Base-by-base conservation (phyloP, 192 early-diverging fungal species). In the Dispira parvispora region DNA sequence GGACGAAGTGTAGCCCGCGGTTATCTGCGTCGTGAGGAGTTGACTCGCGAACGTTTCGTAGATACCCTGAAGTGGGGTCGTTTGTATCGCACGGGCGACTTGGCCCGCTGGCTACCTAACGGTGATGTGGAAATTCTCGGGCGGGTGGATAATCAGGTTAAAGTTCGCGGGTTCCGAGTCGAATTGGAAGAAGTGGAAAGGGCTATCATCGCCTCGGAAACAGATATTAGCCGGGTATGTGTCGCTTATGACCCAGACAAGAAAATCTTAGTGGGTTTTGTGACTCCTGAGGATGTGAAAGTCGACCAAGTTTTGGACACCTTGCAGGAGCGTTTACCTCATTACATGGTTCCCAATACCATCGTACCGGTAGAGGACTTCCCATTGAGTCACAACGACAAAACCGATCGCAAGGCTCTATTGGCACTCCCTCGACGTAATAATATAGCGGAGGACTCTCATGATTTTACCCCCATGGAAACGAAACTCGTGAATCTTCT, bases 41-140 rank as follows among this genome's bases (percentile, higher is more conserved):
- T 55, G 16, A 55, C 53, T 1, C 18, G 11, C 2, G 53, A 14
- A 26, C 32, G 32, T 6, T 38, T 38, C 6, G 32, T 38, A 6
- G 32, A 38, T 38, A 38, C 32, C 32, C 32, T 6, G 1, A 38
- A 1, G 32, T 38, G 32, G 3, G 66, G 45, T 11, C 42, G 67
- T 3, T 64, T 75, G 53, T 75, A 71, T 62, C 67, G 43, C 43
- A 65, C 73, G 16, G 73, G 73, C 8, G 73, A 75, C 42, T 46
- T 75, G n/a, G 69, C 26, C 0, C 43, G 60, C 13, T 69, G 66
- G 50, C 58, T 71, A 2, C 67, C 67, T 45, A 64, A 68, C 23
- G 73, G 73, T 6, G 65, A 68, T 28, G 16, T 75, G 1, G 54
- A 64, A 9, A 64, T 43, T 46, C 20, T 80, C 0, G 69, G 70